Evolutionary conservation across 345 rosid species (phyloP), one percentile per base, ranked within the genome.

Genomic region (Linum tenue): DNA sequence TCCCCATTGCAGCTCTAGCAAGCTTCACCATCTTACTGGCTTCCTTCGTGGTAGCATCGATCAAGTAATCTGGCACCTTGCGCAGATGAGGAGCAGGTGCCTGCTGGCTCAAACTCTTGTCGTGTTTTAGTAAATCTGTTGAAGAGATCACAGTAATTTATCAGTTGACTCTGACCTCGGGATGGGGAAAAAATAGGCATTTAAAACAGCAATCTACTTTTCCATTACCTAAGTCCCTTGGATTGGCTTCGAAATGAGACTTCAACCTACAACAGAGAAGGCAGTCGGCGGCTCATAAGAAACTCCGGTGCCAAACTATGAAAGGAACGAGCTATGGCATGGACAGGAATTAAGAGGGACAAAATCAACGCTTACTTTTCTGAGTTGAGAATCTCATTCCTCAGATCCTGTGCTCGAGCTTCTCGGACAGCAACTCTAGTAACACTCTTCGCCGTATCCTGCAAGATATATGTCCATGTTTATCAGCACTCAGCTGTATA

Each of bases 371-470:
- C 94, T 88, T 79, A 90, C 97, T 86, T 94, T 69, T 86, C 95
- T 5, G 96, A 94, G 77, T 94, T 90, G 64, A 94, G 80, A 4
- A 90, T 88, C 76, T 88, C 95, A 69, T 88, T 90, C 69, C 96
- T 90, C 73, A 88, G 74, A 78, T 94, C 95, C 78, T 84, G 89
- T 70, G 99, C 99, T 48, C 99, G 81, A 35, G 96, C 86, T 67
- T 94, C 99, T 67, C 91, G 75, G 39, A 88, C 71, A 8, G 95
- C 90, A 72, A 88, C 22, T 82, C 77, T 86, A 57, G 99, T 92
- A 67, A 90, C 96, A 61, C 97, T 92, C 80, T 87, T 90, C 35
- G 92, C 97, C 50, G 87, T 80, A 78, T 88, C 97, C 97, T 90
- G 81, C 70, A 78, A 69, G 44, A 71, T n/a, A 17, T 22, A 22